Evolutionary conservation across 2,329 filamentous ascomycete genomes (phyloP).

Genomic region (Colletotrichum somersetense): DNA sequence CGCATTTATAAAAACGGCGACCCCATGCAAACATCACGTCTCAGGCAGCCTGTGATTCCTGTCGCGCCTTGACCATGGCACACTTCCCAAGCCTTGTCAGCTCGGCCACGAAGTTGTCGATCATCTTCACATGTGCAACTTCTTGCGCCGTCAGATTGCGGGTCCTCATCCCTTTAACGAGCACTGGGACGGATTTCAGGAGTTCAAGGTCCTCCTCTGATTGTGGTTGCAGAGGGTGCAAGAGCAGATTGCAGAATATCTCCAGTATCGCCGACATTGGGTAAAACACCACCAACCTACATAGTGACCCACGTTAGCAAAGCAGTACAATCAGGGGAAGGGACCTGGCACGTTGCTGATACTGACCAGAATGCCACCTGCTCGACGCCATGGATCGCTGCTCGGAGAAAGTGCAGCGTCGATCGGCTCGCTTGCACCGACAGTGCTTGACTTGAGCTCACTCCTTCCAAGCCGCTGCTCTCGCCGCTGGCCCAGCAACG

Average conservation of each 20-base stretch:
- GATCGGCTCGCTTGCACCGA: conserved; percentile 69
- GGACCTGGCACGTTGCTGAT: too few relatives aligned
- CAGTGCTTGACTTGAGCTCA: conserved; percentile 65
- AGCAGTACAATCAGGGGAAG: too few relatives aligned
- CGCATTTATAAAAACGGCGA: too few relatives aligned
- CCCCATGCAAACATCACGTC: neutral
- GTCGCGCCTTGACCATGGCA: conserved; percentile 51
- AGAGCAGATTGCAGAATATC: conserved; percentile 67
- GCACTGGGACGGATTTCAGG: conserved; percentile 55
- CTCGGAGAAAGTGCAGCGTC: conserved; percentile 62
- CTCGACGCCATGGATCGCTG: conserved; percentile 56
- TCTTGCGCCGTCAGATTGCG: conserved; percentile 50
- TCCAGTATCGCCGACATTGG: conserved; percentile 66
- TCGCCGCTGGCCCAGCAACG: conserved; percentile 54
- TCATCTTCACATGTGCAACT: conserved; percentile 54
- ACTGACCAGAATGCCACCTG: conserved; percentile 64
- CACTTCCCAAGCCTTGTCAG: conserved; percentile 57
- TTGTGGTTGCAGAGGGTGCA: conserved; percentile 58
- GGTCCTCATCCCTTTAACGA: conserved; percentile 57
- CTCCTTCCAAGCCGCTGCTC: conserved; percentile 48
- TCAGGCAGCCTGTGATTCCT: neutral
- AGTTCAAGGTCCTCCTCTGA: conserved; percentile 61
- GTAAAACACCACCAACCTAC: conserved; percentile 68
- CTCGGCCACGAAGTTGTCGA: conserved; percentile 60
- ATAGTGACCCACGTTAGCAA: conserved; percentile 44